Evolutionary conservation across 2,329 filamentous ascomycete genomes (phyloP).

Genomic region (Neopestalotiopsis rosae): DNA sequence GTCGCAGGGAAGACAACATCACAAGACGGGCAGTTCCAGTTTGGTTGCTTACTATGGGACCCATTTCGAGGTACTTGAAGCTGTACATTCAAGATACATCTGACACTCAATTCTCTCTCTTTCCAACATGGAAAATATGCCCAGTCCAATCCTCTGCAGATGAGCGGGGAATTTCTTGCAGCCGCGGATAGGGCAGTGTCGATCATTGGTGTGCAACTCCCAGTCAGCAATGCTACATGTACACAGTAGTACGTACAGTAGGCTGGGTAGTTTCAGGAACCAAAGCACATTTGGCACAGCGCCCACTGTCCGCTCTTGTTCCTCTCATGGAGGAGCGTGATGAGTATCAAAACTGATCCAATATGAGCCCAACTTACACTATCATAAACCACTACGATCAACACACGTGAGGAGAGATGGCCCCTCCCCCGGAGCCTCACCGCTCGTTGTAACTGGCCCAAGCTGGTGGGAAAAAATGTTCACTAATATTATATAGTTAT

Average conservation of each 20-base stretch:
- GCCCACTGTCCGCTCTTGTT: background rate
- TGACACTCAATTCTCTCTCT: background rate
- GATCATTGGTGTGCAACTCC: background rate
- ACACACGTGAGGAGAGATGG: no score
- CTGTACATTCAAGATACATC: constrained; percentile 9
- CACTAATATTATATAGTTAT: background rate
- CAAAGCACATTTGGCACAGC: background rate
- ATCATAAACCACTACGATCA: no score
- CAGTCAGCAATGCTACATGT: background rate
- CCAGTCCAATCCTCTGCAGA: background rate
- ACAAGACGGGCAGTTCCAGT: background rate
- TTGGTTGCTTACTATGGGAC: background rate
- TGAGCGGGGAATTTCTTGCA: constrained; percentile 15
- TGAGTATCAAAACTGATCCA: background rate
- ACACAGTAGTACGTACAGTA: background rate
- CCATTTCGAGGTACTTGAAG: background rate
- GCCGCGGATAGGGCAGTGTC: constrained; percentile 14
- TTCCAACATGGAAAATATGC: background rate
- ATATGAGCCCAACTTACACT: no score
- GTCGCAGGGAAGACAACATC: background rate
- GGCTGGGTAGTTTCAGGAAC: background rate
- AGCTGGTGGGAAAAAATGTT: background rate
- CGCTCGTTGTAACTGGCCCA: background rate
- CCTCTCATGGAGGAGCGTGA: background rate
- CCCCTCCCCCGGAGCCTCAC: background rate